Evolutionary conservation across 1,139 yeast species (phyloP), one percentile per base, ranked within the genome.

Genomic region (Scheffersomyces quercinus): DNA sequence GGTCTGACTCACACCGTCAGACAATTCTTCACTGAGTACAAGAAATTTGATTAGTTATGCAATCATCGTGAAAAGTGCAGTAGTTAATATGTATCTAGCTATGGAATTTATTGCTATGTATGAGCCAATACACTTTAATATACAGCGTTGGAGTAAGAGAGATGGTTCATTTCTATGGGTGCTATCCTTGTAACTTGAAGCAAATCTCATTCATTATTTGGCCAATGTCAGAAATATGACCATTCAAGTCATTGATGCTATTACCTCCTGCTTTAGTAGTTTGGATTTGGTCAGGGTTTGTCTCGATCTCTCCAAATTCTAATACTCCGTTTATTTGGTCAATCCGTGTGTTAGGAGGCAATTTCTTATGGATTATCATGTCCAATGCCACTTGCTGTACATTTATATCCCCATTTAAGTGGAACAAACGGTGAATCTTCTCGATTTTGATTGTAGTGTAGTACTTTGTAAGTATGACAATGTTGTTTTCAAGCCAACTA

Each of bases 281-380:
- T 24, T 9, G 8, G 10, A 4, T 31, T 5, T 15, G 15, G 7
- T 31, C 35, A 14, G 37, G 13, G 29, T 39, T 34, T 13, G 31
- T 42, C 9, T 46, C 49, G 14, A 48, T 53, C n/a, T 45, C 50
- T 3, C 62, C 63, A 51, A 72, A 67, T 1, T 53, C 44, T 37
- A 70, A 46, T 9, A 61, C 43, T 3, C 53, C 54, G n/a, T 58
- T 48, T 5, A 60, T 37, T 47, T 72, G 77, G 54, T 73, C 72
- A 26, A 73, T 65, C 37, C 54, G 59, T 6, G 70, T 60, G 9
- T 56, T 57, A 4, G 46, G 34, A 2, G 71, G 70, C 12, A 72
- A 55, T 49, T 70, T 70, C 35, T 65, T 61, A 20, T 49, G 50
- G 29, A 61, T 54, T 36, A 73, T 69, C 77, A 73, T 72, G 20